Conservation (phyloP, 768 basidiomycete genomes). For the Dentipellis sp. region DNA sequence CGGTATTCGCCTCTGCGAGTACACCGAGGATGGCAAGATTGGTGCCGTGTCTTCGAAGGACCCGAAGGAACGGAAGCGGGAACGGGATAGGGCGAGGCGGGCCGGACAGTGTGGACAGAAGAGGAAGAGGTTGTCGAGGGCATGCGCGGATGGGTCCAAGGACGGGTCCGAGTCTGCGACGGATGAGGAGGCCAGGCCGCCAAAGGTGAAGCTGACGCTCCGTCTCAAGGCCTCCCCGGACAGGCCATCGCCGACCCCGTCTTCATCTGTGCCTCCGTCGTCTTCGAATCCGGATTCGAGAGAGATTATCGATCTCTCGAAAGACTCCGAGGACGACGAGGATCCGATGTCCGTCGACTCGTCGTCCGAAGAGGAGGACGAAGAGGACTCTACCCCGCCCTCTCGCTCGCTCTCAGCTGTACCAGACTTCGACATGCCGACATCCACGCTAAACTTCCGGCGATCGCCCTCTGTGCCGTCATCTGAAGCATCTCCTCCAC, state of each 20-base stretch:
- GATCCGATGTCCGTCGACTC: conserved; percentile 17
- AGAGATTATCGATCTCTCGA: conserved; percentile 21
- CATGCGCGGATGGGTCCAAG: conserved; percentile 19
- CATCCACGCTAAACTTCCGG: conserved; percentile 24
- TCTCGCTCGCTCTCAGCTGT: conserved; percentile 47
- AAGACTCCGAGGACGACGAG: conserved; percentile 22
- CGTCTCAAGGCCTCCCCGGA: conserved; percentile 44
- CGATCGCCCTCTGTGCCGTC: conserved; percentile 53
- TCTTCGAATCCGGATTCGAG: background rate
- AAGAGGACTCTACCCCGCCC: conserved; percentile 30
- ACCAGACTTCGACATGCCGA: conserved; percentile 30
- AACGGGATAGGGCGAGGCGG: conserved; percentile 16
- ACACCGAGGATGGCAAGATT: conserved; percentile 41
- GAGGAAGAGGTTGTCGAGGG: conserved; percentile 31
- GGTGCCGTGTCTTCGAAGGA: conserved; percentile 18
- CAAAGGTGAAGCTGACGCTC: conserved; percentile 65
- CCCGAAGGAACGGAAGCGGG: conserved; percentile 21
- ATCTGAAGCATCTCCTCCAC: conserved; percentile 58
- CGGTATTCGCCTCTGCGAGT: conserved; percentile 66
- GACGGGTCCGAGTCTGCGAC: conserved; percentile 18
- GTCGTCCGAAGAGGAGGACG: background rate
- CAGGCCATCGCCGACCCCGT: conserved; percentile 18
- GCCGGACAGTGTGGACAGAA: conserved; percentile 36
- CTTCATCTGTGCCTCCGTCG: conserved; percentile 13
- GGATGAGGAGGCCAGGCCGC: conserved; percentile 33